Base-by-base conservation (phyloP, 2,329 filamentous ascomycete genomes). In the Fusarium sp. region DNA sequence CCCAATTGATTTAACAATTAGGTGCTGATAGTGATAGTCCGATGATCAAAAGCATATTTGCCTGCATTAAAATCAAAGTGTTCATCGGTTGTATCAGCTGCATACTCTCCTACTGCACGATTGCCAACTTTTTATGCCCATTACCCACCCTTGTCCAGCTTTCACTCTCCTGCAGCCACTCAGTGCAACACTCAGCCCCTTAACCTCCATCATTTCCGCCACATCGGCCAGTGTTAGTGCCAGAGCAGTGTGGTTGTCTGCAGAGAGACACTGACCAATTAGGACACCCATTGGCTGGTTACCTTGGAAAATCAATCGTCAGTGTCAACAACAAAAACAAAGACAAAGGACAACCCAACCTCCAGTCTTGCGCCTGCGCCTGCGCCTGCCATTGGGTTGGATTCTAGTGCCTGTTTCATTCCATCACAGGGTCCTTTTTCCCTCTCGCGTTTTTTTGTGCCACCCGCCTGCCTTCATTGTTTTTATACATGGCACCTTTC, bases 271-370 rank as follows among this genome's bases (percentile, higher is more conserved):
- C 26, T 62, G 43, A 18, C 60, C 60, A 62, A 56, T 56, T 63
- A 34, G 62, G 42, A 63, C 16, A 25, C 18, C 28, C 43, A 58
- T 45, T 52, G 19, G 49, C 50, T 68, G 64, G 67, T 63, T 57
- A 46, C 43, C 49, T 67, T 60, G 50, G 52, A 65, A 60, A 53
- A 49, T 39, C 23, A 41, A 52, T 28, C 49, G 19, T 65, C 54
- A 60, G 57, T n/a, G 34, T 66, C 59, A 71, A 71, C 68, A 71
- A 70, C 55, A 65, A 69, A 70, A 37, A 37, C 34, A 37, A 37
- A 37, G 34, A 56, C 67, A 67, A 67, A 67, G 34, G 34, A 26
- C 31, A 41, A 41, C 67, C 63, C 63, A 70, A 59, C 59, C 65
- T 60, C 56, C 23, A 42, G 31, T 55, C 41, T 48, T 63, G 59